phyloP scores from a whole-genome alignment of 352 stramenopile species.

The Thalassiosira oceanica region DNA sequence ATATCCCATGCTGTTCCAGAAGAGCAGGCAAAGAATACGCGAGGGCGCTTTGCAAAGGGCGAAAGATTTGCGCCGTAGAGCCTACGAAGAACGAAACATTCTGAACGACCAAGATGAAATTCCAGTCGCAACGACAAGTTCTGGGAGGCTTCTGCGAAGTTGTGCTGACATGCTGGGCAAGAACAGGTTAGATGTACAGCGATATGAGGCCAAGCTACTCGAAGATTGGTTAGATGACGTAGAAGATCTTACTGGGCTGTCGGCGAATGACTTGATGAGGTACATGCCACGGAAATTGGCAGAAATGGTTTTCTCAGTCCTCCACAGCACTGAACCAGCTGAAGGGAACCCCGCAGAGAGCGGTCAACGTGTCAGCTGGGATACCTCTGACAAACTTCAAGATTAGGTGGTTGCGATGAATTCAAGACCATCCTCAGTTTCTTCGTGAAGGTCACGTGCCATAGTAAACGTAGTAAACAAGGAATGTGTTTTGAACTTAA shows the following conservation, averaged over 20 bases:
- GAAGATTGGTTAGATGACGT: conserved; percentile 1
- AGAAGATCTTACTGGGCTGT: conserved; percentile 1
- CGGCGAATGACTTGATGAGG: not conserved
- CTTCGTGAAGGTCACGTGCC: no score
- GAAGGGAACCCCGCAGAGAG: no score
- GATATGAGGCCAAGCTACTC: not conserved
- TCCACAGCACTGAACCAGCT: not conserved
- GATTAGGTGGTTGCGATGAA: no score
- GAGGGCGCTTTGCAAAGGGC: conserved; percentile 3
- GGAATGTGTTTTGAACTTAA: no score
- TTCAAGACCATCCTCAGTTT: no score
- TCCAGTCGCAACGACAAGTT: not conserved
- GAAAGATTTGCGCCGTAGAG: conserved; percentile 2
- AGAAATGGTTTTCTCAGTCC: conserved; percentile 3
- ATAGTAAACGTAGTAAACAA: no score
- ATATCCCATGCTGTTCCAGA: conserved; percentile 5
- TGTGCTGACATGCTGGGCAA: conserved; percentile 4
- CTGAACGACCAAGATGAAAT: no score
- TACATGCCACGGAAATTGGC: conserved; percentile 4
- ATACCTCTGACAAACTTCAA: no score
- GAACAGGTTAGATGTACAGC: conserved; percentile 3
- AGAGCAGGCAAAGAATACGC: conserved; percentile 3
- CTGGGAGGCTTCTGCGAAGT: conserved; percentile 1
- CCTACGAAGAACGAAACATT: conserved; percentile 8
- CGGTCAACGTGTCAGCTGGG: no score